phyloP scores from a whole-genome alignment of 2,329 filamentous ascomycete species.

The Penicillium hesseltinei region DNA sequence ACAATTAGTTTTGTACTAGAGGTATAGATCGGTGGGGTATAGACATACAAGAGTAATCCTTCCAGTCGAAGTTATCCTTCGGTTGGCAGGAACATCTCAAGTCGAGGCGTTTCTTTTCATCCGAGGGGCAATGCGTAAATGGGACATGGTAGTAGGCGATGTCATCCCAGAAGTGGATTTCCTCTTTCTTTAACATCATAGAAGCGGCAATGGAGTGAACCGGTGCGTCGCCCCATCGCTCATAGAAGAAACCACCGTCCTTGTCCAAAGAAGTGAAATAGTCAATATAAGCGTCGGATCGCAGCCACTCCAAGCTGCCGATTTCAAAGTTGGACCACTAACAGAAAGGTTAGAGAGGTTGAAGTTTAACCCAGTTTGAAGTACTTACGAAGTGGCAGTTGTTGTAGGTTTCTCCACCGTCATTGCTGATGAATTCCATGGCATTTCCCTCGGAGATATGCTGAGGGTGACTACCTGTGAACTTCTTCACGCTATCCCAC shows the following conservation, averaged over 20 bases:
- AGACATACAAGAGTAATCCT: slow-evolving; percentile 87
- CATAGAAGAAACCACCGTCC: slow-evolving; percentile 97
- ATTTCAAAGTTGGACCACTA: slow-evolving; percentile 99
- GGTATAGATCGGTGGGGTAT: background rate
- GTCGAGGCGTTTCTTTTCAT: slow-evolving; percentile 77
- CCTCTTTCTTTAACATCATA: slow-evolving; percentile 83
- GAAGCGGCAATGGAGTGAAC: slow-evolving; percentile 95
- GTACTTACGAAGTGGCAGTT: slow-evolving; percentile 87
- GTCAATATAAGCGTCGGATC: slow-evolving; percentile 82
- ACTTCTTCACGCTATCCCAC: slow-evolving; percentile 93
- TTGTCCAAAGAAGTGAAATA: slow-evolving; percentile 85
- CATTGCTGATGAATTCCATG: slow-evolving; percentile 87
- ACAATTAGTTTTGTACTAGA: background rate
- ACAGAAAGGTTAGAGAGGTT: slow-evolving; percentile 15
- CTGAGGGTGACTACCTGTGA: slow-evolving; percentile 85
- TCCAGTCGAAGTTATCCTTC: slow-evolving; percentile 98
- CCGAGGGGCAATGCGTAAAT: slow-evolving; percentile 95
- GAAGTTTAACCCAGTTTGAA: background rate
- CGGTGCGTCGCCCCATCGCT: slow-evolving; percentile 96
- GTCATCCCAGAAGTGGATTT: slow-evolving; percentile 98
- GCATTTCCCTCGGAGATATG: slow-evolving; percentile 82
- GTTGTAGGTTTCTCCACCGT: slow-evolving; percentile 89
- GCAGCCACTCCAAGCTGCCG: slow-evolving; percentile 88
- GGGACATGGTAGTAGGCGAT: slow-evolving; percentile 98
- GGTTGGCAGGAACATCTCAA: slow-evolving; percentile 94